Base-by-base conservation (phyloP, 176 grass and related monocot species). In the Avena insularis region DNA sequence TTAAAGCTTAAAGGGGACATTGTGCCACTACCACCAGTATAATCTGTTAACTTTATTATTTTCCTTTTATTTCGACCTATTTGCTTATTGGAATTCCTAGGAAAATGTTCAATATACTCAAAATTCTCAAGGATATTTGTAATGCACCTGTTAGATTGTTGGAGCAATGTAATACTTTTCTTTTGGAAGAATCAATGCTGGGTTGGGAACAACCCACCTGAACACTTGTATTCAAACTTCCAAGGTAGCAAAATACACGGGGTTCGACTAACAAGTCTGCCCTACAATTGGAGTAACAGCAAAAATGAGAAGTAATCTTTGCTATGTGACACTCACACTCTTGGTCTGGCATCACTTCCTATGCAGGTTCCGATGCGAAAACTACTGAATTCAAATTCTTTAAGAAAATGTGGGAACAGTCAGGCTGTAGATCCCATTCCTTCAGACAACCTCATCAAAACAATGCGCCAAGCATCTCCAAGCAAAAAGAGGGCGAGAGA, bases 321-420 rank as follows among this genome's bases (percentile, higher is more conserved):
- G 59, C 60, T 46, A 27, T 64, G 11, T 77, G 73, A 33, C 73
- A 31, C 1, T 79, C 33, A 35, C 33, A 35, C 33, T 35, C 76
- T 11, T 77, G 38, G 78, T 54, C 87, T n/a, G 14, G 47, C 65
- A 83, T 71, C 66, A 90, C 35, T 91, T 60, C 57, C 54, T 85
- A 73, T 91, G 86, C 61, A 89, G 88, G 69, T 86, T 84, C 40
- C 63, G 55, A 82, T 86, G 85, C 85, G 5, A 96, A 90, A 87
- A 97, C 94, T 40, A 69, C 83, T 1, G 94, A 97, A 77, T 89
- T 85, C 72, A 92, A 85, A 72, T 94, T 90, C 80, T 94, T 92
- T 71, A 94, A 90, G 88, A 94, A 90, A 87, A 51, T 97, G 38
- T 60, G 79, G 60, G 90, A 86, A 79, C 84, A 88, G 65, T 82